A percentile compares a stretch with the other conserved stretches of the same genome.
Conservation (phyloP, 306 rosid genomes). For the Sindora glabra region DNA sequence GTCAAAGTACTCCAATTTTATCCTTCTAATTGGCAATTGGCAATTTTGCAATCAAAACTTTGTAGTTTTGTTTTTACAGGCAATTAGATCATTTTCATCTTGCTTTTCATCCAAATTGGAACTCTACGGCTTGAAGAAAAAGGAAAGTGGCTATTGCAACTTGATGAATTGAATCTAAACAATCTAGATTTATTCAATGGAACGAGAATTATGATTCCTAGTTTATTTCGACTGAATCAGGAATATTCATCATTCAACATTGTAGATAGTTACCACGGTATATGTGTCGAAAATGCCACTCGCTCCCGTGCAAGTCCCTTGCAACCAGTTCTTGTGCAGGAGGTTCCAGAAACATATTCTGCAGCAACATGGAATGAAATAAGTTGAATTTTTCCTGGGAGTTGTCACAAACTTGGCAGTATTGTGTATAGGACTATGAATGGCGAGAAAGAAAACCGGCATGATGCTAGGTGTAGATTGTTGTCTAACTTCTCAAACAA, state of each 20-base stretch:
- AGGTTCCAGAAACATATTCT: slow-evolving; percentile 52
- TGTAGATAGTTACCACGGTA: slow-evolving; percentile 52
- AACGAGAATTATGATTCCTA: not conserved
- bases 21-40: no score
- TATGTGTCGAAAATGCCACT: slow-evolving; percentile 66
- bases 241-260: not conserved
- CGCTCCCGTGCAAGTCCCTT: slow-evolving; percentile 60
- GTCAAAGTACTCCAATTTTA: no score
- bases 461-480: no score
- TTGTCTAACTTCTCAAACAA: not conserved
- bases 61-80: no score
- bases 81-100: no score
- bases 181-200: not conserved
- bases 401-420: not conserved
- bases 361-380: slow-evolving; percentile 18
- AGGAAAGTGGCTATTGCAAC: no score
- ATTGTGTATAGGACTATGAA: not conserved
- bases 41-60: no score
- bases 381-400: not conserved
- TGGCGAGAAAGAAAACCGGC: not conserved
- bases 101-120: no score
- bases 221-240: not conserved
- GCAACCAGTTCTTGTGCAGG: slow-evolving; percentile 51
- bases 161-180: no score
- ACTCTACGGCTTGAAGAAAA: no score